These are phyloP conservation scores for Jatropha podagrica DNA, from an alignment of 441 rosid species.

Conservation along the genomic window DNA sequence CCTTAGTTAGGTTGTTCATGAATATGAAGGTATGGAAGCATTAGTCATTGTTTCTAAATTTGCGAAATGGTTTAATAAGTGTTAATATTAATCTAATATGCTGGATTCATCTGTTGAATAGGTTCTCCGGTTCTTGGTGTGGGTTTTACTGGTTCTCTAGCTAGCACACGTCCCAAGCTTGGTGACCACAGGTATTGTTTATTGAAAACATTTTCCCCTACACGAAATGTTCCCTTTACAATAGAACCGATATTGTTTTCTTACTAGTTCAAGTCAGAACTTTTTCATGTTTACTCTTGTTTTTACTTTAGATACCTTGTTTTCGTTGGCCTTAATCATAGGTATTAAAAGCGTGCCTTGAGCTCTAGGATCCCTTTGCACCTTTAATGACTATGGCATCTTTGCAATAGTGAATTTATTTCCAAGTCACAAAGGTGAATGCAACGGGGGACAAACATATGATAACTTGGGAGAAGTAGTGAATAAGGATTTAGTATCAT, in stretches of 20 bases:
- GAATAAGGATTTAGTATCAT: background rate
- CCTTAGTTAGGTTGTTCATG: background rate
- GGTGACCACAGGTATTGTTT: conserved; percentile 74
- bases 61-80: background rate
- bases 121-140: conserved; percentile 83
- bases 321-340: too few relatives aligned
- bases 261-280: too few relatives aligned
- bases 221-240: background rate
- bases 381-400: background rate
- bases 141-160: conserved; percentile 87
- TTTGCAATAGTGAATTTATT: background rate
- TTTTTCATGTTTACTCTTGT: background rate
- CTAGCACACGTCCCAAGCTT: conserved; percentile 57
- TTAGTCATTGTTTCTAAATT: background rate
- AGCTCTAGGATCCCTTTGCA: too few relatives aligned
- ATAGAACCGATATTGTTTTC: background rate
- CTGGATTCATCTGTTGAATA: conserved; percentile 28
- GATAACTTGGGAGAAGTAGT: background rate
- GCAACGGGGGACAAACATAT: background rate
- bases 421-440: background rate
- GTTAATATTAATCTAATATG: background rate
- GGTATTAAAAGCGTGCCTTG: too few relatives aligned
- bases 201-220: background rate
- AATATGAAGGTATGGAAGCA: background rate
- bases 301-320: background rate